Conservation (phyloP, 2,329 filamentous ascomycete genomes). For the Bisporella sp. region DNA sequence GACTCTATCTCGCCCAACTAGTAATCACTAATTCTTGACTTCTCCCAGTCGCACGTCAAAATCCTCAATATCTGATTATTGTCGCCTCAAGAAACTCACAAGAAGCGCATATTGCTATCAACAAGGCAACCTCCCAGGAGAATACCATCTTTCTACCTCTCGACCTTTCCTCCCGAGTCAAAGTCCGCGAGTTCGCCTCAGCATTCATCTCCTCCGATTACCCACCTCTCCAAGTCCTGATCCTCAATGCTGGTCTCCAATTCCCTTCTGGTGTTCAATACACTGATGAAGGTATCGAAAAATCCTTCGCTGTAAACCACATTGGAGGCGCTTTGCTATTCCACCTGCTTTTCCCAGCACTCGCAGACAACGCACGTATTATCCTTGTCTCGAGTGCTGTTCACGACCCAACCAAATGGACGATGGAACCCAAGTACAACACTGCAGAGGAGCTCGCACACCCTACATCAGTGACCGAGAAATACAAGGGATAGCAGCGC, state of each 20-base stretch:
- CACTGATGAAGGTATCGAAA: slow-evolving; percentile 37
- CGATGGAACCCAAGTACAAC: slow-evolving; percentile 36
- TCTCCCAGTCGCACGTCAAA: slow-evolving; percentile 30
- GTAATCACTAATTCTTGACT: too few relatives aligned
- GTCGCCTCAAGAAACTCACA: slow-evolving; percentile 37
- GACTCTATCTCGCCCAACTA: too few relatives aligned
- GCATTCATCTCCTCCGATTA: slow-evolving; percentile 28
- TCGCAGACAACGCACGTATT: slow-evolving; percentile 35
- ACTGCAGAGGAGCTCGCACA: slow-evolving; percentile 38
- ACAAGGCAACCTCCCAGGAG: slow-evolving; percentile 30
- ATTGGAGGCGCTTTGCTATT: slow-evolving; percentile 44
- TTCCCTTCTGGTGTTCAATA: slow-evolving; percentile 30
- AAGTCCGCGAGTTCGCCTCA: slow-evolving; percentile 35
- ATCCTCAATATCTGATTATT: slow-evolving; percentile 35
- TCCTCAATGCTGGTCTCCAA: slow-evolving; percentile 43
- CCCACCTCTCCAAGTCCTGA: slow-evolving; percentile 36
- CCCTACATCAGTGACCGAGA: slow-evolving; percentile 25
- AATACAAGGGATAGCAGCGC: slow-evolving; percentile 30
- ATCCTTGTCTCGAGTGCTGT: slow-evolving; percentile 38
- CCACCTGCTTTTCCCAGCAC: slow-evolving; percentile 35
- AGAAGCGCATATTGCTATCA: slow-evolving; percentile 36
- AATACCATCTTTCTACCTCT: slow-evolving; percentile 37
- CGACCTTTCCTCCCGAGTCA: slow-evolving; percentile 34
- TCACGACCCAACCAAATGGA: slow-evolving; percentile 39
- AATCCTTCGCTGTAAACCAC: slow-evolving; percentile 42